A percentile compares a stretch with the other conserved stretches of the same genome.
These are phyloP conservation scores for Microstegium vimineum DNA, from an alignment of 176 grass and related monocot genomes.

Conservation along the genomic window DNA sequence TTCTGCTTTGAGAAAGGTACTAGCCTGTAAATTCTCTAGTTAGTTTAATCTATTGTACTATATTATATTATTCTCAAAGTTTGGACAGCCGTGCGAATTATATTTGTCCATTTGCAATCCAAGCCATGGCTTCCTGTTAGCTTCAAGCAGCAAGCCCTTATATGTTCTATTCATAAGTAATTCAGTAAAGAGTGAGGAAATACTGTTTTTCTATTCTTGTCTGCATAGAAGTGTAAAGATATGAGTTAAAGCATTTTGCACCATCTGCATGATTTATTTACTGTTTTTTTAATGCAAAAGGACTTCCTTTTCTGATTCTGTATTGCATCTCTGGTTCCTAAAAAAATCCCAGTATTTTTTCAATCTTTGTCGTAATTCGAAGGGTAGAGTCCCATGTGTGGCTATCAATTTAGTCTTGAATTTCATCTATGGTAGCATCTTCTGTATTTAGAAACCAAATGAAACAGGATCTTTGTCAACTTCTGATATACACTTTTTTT, in stretches of 20 bases:
- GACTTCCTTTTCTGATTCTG: neutral
- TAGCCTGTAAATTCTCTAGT: constrained; percentile 12
- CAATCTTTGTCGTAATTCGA: neutral
- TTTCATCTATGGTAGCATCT: neutral
- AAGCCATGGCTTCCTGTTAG: neutral
- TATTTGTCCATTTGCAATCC: neutral
- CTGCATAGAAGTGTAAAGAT: neutral
- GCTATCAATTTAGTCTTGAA: neutral
- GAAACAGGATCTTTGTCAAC: neutral
- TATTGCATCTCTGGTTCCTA: neutral
- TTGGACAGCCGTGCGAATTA: neutral
- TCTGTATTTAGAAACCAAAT: neutral
- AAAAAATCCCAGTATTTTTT: neutral
- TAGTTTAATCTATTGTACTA: neutral
- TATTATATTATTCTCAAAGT: neutral
- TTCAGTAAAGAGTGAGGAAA: neutral
- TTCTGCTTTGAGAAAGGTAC: constrained; percentile 83
- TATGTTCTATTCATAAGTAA: neutral
- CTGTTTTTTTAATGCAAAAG: neutral
- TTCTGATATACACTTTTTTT: neutral
- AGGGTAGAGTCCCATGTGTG: neutral
- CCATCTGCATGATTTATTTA: neutral
- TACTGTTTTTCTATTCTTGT: neutral
- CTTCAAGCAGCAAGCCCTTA: neutral
- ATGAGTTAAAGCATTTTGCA: neutral